phyloP scores from a whole-genome alignment of 345 rosid genomes.

The Aegle marmelos region DNA sequence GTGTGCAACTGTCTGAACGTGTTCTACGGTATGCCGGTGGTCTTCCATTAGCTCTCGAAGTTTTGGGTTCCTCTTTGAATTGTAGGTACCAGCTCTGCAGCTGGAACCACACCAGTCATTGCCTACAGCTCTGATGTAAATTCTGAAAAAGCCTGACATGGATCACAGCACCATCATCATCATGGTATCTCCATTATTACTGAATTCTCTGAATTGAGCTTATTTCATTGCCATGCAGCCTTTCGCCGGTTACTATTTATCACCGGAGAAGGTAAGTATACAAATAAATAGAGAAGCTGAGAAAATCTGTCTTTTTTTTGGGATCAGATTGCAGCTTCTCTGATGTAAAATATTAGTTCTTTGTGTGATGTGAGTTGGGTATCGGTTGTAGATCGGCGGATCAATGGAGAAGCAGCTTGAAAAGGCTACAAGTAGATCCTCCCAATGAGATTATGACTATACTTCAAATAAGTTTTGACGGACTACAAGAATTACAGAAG shows the following conservation, averaged over 20 bases:
- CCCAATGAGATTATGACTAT: no score
- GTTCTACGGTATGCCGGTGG: no score
- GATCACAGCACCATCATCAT: not conserved
- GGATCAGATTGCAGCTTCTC: constrained; percentile 10
- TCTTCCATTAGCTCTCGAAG: no score
- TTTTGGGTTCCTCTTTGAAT: no score
- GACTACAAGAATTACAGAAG: no score
- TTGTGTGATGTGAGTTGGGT: not conserved
- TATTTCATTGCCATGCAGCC: constrained; percentile 1
- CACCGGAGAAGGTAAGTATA: not conserved
- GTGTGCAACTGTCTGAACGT: no score
- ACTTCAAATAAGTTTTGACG: no score
- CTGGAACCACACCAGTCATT: constrained; percentile 2
- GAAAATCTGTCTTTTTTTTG: not conserved
- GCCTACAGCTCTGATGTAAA: constrained; percentile 5
- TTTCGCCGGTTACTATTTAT: not conserved
- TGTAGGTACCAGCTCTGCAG: not conserved
- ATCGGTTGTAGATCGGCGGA: not conserved
- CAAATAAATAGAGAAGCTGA: not conserved
- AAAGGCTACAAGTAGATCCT: no score
- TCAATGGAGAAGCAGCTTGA: no score
- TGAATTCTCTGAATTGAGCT: not conserved
- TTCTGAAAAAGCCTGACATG: not conserved
- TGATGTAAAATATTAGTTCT: not conserved
- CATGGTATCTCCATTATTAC: not conserved